These are phyloP conservation scores for Pyracantha coccinea DNA, from an alignment of 331 rosid genomes.

Conservation along the genomic window DNA sequence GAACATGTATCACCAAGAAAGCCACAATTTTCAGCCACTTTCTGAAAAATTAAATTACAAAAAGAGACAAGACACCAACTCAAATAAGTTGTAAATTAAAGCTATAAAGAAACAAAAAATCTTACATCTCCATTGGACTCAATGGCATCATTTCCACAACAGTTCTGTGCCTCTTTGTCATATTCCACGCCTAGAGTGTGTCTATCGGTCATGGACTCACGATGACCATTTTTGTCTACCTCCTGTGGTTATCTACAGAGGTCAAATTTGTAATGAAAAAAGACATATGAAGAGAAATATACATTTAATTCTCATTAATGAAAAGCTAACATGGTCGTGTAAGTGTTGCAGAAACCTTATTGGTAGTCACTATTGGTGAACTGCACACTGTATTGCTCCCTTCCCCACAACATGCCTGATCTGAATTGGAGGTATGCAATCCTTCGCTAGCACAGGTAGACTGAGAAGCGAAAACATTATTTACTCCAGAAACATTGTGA, in stretches of 20 bases:
- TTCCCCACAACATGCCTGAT: slow-evolving; percentile 36
- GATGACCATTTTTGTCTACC: slow-evolving; percentile 32
- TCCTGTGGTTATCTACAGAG: slow-evolving; percentile 67
- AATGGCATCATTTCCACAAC: slow-evolving; percentile 53
- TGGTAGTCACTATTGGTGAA: slow-evolving; percentile 15
- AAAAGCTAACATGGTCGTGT: background rate
- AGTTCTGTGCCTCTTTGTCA: slow-evolving; percentile 33
- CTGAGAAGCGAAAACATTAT: slow-evolving; percentile 33
- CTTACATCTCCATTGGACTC: slow-evolving; percentile 24
- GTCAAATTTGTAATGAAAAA: slow-evolving; percentile 60
- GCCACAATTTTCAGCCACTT: background rate
- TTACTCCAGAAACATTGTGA: slow-evolving; percentile 28
- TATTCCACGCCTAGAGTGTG: slow-evolving; percentile 26
- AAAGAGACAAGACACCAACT: background rate
- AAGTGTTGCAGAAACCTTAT: slow-evolving; percentile 48
- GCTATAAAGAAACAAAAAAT: background rate
- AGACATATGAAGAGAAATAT: slow-evolving; percentile 21
- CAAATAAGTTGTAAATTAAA: background rate
- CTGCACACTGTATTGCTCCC: slow-evolving; percentile 28
- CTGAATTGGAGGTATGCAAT: slow-evolving; percentile 29
- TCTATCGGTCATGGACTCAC: slow-evolving; percentile 25
- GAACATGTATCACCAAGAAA: slow-evolving; percentile 14
- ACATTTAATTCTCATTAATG: slow-evolving; percentile 9
- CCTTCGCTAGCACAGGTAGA: slow-evolving; percentile 38
- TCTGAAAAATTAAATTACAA: too few relatives aligned